A percentile compares a stretch with the other conserved stretches of the same genome.
phyloP scores from a whole-genome alignment of 768 basidiomycete species.

The Trametes gibbosa region DNA sequence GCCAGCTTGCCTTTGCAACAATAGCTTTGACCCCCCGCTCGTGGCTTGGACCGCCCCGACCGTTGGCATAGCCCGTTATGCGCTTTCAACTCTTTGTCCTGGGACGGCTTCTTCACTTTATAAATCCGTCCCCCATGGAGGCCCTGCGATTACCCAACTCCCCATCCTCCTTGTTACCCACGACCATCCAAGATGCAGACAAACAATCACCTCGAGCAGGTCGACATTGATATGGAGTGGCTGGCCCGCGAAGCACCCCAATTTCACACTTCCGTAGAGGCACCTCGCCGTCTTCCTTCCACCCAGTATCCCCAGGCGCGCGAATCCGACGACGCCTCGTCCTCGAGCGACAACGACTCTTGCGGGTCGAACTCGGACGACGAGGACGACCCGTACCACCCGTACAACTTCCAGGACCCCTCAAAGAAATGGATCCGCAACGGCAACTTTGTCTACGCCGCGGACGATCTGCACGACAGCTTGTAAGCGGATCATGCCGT shows the following conservation, averaged over 20 bases:
- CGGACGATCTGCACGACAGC: conserved; percentile 7
- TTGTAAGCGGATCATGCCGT: conserved; percentile 1
- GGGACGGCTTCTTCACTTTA: conserved; percentile 1
- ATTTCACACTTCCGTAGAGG: conserved; percentile 5
- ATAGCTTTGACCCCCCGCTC: conserved; percentile 10
- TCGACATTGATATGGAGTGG: conserved; percentile 12
- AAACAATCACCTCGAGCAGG: conserved; percentile 2
- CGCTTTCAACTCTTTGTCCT: conserved; percentile 15
- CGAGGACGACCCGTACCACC: conserved; percentile 12
- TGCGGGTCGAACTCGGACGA: conserved; percentile 11
- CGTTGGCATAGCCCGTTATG: conserved; percentile 11
- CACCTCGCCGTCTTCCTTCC: background rate
- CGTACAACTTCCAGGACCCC: conserved; percentile 14
- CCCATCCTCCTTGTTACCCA: conserved; percentile 3
- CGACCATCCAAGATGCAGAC: conserved; percentile 6
- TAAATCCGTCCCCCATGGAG: conserved; percentile 9
- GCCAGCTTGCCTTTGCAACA: conserved; percentile 14
- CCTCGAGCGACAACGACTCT: conserved; percentile 7
- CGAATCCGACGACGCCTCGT: conserved; percentile 2
- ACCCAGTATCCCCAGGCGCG: background rate
- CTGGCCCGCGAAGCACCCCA: conserved; percentile 16
- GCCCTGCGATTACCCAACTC: background rate
- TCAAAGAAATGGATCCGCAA: conserved; percentile 5
- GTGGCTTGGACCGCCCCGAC: conserved; percentile 15
- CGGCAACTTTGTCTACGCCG: conserved; percentile 14